A percentile compares a stretch with the other conserved stretches of the same genome.
phyloP scores from a whole-genome alignment of 192 early-diverging fungal genomes.

The Geranomyces variabilis region DNA sequence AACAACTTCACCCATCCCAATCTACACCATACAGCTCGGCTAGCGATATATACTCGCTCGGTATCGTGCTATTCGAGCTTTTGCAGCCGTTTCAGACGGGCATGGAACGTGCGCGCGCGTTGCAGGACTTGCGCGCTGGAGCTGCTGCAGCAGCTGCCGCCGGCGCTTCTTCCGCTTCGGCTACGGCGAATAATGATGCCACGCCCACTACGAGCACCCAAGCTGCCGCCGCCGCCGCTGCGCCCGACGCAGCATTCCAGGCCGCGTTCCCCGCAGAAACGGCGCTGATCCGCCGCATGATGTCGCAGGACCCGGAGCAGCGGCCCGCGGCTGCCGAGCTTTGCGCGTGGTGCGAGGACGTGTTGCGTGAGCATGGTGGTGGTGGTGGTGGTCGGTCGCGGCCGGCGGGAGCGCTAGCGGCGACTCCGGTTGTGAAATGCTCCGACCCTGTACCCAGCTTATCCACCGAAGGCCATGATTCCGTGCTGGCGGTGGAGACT shows the following conservation, averaged over 20 bases:
- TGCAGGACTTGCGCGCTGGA: constrained; percentile 67
- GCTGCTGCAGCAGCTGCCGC: not conserved
- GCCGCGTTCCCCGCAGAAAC: constrained; percentile 1
- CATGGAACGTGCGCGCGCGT: constrained; percentile 84
- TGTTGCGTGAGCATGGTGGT: constrained; percentile 18
- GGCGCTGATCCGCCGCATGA: not conserved
- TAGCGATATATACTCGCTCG: constrained; percentile 91
- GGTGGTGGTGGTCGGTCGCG: not conserved
- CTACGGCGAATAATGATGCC: too few relatives aligned
- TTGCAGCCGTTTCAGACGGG: constrained; percentile 83
- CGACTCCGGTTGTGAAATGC: too few relatives aligned
- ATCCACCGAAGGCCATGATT: too few relatives aligned
- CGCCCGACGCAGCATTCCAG: not conserved
- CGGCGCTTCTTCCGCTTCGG: too few relatives aligned
- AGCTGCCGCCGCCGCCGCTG: too few relatives aligned
- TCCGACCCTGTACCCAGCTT: too few relatives aligned
- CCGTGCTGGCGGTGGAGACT: too few relatives aligned
- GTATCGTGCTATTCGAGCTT: constrained; percentile 96
- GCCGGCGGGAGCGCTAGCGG: too few relatives aligned
- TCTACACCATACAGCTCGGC: constrained; percentile 45
- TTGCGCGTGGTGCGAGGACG: not conserved
- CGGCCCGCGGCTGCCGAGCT: not conserved
- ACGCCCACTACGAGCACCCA: too few relatives aligned
- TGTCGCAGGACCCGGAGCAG: not conserved
- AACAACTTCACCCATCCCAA: constrained; percentile 63